A percentile compares a stretch with the other conserved stretches of the same genome.
Evolutionary conservation across 306 rosid species (phyloP).

Genomic region (Lathyrus tuberosus): DNA sequence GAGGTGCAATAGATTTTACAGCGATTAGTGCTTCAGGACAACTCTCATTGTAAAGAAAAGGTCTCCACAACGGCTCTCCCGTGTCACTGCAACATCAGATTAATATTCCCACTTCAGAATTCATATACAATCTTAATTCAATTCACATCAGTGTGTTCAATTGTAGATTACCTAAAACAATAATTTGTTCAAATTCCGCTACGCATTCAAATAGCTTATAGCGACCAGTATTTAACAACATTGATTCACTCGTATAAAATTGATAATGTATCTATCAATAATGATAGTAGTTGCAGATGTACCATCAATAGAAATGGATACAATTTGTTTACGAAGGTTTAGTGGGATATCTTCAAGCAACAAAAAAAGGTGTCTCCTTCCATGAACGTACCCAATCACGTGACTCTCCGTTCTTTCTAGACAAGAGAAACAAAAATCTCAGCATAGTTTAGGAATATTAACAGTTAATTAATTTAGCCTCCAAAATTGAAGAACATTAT

Average conservation of each 20-base stretch:
- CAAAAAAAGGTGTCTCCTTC: slow-evolving; percentile 73
- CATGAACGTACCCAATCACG: slow-evolving; percentile 75
- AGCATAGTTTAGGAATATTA: no score
- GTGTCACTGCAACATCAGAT: slow-evolving; percentile 60
- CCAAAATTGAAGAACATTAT: no score
- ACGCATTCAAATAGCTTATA: neutral
- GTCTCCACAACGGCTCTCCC: slow-evolving; percentile 75
- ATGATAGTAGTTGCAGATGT: slow-evolving; percentile 94
- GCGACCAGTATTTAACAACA: neutral
- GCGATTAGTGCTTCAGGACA: slow-evolving; percentile 75
- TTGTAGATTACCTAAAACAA: neutral
- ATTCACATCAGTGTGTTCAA: neutral
- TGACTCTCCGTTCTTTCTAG: slow-evolving; percentile 80
- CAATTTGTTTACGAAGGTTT: slow-evolving; percentile 56
- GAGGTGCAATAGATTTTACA: slow-evolving; percentile 87
- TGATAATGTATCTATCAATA: slow-evolving; percentile 63
- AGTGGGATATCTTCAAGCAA: slow-evolving; percentile 74
- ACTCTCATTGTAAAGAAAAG: slow-evolving; percentile 81
- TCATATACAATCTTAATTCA: slow-evolving; percentile 29
- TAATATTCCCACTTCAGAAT: slow-evolving; percentile 43
- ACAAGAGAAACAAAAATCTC: slow-evolving; percentile 51
- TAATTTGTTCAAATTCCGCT: neutral
- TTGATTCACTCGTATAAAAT: slow-evolving; percentile 4
- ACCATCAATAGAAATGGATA: slow-evolving; percentile 84
- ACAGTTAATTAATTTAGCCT: no score